Conservation (phyloP, 768 basidiomycete species). For the Russula lepida region DNA sequence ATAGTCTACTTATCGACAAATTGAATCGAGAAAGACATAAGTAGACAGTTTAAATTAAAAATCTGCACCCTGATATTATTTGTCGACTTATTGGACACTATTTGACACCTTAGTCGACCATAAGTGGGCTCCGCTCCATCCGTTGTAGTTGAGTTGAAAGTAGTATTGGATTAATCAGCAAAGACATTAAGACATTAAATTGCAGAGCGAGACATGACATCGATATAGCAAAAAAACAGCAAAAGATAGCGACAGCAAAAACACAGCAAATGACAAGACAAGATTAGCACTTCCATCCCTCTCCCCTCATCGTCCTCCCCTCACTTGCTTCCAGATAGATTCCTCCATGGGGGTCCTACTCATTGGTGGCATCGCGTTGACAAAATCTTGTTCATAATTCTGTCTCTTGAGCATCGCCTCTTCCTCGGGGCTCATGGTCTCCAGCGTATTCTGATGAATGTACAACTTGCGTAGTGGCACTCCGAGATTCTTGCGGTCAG, state of each 20-base stretch:
- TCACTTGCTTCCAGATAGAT: slow-evolving; percentile 3
- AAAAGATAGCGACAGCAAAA: neutral
- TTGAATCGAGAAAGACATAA: no score
- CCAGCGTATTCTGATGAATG: slow-evolving; percentile 1
- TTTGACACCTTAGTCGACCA: no score
- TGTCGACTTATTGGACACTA: no score
- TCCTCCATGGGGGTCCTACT: slow-evolving; percentile 2
- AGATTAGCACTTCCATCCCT: neutral
- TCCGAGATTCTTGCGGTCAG: neutral
- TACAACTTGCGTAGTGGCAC: slow-evolving; percentile 12
- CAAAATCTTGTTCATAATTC: neutral
- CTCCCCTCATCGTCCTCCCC: neutral
- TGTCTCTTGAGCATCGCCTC: neutral
- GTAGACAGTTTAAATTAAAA: no score
- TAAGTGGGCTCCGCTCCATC: no score
- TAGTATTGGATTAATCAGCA: neutral
- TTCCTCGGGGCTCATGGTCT: neutral
- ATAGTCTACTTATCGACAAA: no score
- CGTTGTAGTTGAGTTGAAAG: neutral
- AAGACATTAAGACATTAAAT: neutral
- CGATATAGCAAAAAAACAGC: neutral
- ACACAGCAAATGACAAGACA: neutral
- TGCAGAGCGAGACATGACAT: neutral
- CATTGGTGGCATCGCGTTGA: neutral
- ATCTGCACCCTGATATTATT: no score